Evolutionary conservation across 2,329 filamentous ascomycete species (phyloP).

Genomic region (Beauveria medogensis): DNA sequence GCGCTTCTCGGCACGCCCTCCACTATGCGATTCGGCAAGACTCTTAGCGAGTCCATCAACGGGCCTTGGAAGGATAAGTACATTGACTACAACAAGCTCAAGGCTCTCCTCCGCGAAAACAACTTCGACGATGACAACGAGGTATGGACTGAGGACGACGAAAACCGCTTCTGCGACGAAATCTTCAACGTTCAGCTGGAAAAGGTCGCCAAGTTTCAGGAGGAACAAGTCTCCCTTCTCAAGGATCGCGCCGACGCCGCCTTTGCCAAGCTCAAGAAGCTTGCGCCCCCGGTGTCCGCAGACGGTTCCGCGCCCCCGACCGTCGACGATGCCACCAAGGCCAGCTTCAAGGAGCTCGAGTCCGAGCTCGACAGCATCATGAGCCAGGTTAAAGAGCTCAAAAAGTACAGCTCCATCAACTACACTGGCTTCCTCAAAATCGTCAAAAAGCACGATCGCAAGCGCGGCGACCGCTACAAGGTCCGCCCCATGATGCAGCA

Average conservation of each 20-base stretch:
- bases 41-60: conserved; percentile 71
- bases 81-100: conserved; percentile 92
- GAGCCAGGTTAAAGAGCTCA: conserved; percentile 84
- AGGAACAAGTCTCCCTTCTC: conserved; percentile 58
- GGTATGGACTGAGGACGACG: conserved; percentile 88
- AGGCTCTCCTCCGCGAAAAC: conserved; percentile 78
- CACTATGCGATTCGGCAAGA: conserved; percentile 88
- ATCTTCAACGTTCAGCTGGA: conserved; percentile 90
- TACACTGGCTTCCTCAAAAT: conserved; percentile 98
- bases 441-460: conserved; percentile 97
- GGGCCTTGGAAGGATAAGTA: conserved; percentile 87
- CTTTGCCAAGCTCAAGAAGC: conserved; percentile 68
- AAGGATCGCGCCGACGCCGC: conserved; percentile 45
- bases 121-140: conserved; percentile 51
- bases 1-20: neutral
- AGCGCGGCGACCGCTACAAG: conserved; percentile 76
- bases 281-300: conserved; percentile 45
- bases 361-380: conserved; percentile 79
- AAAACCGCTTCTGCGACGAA: conserved; percentile 89
- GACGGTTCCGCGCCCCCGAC: conserved; percentile 39
- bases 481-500: conserved; percentile 89
- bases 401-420: conserved; percentile 92
- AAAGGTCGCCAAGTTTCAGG: conserved; percentile 87
- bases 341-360: conserved; percentile 61
- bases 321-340: conserved; percentile 34